phyloP scores from a whole-genome alignment of 2,329 filamentous ascomycete genomes.

The Pseudogymnoascus sp. region DNA sequence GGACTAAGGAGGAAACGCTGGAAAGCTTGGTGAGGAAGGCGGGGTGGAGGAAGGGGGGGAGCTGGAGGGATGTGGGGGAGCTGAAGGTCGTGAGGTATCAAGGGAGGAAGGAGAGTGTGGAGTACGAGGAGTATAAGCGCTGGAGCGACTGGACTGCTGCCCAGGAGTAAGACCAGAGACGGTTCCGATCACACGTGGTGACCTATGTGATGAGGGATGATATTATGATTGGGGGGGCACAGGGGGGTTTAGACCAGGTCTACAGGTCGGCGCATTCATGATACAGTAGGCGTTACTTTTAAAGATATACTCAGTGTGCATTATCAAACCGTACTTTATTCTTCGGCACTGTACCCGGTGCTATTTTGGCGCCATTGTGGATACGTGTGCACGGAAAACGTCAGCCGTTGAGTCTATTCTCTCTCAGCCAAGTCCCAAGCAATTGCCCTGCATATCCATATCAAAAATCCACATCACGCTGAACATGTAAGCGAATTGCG shows the following conservation, averaged over 20 bases:
- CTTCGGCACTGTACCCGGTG: not conserved
- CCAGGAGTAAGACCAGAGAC: not conserved
- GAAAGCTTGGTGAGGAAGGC: conserved; percentile 90
- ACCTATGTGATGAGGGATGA: not conserved
- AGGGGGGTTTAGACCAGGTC: not conserved
- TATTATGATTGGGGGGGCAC: not conserved
- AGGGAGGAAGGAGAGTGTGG: conserved; percentile 66
- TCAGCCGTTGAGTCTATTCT: too few relatives aligned
- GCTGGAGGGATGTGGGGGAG: conserved; percentile 68
- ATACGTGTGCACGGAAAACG: too few relatives aligned
- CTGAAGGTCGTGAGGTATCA: conserved; percentile 78
- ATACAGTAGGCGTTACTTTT: not conserved
- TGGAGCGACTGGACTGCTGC: conserved; percentile 65
- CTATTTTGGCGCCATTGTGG: not conserved
- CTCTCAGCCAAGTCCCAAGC: too few relatives aligned
- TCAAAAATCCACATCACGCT: not conserved
- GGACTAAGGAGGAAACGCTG: conserved; percentile 87
- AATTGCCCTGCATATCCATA: not conserved
- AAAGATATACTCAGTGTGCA: not conserved
- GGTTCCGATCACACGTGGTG: not conserved
- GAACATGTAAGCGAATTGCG: not conserved
- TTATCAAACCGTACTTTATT: not conserved
- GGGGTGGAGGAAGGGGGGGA: conserved; percentile 61
- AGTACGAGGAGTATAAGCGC: conserved; percentile 65
- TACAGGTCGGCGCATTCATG: not conserved